phyloP scores from a whole-genome alignment of 176 grass and related monocot genomes.

The Triticum monococcum region DNA sequence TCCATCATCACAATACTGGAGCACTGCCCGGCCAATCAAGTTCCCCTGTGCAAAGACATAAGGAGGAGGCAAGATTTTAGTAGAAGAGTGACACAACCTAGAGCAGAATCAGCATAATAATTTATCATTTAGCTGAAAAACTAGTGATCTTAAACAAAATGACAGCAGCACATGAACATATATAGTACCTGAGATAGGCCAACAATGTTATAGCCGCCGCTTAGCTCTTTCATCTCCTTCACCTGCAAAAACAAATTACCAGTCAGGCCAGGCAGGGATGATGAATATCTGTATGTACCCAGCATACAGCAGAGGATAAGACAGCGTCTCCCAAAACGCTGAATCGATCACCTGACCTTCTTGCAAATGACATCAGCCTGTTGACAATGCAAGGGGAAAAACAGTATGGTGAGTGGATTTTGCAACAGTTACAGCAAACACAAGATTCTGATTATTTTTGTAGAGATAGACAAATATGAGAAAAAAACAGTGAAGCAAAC shows the following conservation, averaged over 20 bases:
- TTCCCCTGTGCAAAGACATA: constrained; percentile 61
- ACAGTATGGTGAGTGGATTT: not conserved
- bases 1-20: constrained; percentile 78
- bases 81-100: not conserved
- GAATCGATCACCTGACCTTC: constrained; percentile 52
- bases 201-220: constrained; percentile 74
- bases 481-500: constrained; percentile 5
- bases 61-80: not conserved
- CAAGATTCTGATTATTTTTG: not conserved
- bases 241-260: constrained; percentile 52
- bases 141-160: not conserved
- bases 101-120: not conserved
- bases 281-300: not conserved
- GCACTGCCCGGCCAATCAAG: constrained; percentile 83
- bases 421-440: not conserved
- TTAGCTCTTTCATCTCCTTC: constrained; percentile 75
- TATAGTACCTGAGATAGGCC: constrained; percentile 78
- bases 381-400: not conserved
- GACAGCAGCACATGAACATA: not conserved
- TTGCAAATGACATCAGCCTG: constrained; percentile 82
- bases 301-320: not conserved
- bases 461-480: too few relatives aligned
- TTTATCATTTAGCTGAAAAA: not conserved
- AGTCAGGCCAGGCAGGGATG: not conserved
- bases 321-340: not conserved